A percentile compares a stretch with the other conserved stretches of the same genome.
phyloP scores from a whole-genome alignment of 306 rosid genomes.

The Quercus variabilis region DNA sequence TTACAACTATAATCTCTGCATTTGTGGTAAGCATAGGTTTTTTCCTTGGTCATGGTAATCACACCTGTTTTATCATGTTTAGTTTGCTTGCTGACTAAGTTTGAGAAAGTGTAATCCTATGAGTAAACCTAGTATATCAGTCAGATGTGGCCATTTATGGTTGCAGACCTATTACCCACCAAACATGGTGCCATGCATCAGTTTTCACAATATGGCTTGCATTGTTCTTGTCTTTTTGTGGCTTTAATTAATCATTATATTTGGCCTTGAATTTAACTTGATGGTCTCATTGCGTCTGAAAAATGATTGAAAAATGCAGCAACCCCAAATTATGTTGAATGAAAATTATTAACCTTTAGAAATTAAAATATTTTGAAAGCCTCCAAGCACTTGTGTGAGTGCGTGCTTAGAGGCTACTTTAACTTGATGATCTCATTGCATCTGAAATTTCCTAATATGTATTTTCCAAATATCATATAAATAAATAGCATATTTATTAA shows the following conservation, averaged over 20 bases:
- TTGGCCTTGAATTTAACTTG: background rate
- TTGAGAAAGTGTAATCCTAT: background rate
- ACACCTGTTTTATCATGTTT: background rate
- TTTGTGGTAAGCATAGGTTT: conserved; percentile 66
- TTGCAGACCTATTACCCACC: background rate
- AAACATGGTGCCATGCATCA: background rate
- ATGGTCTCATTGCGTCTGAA: background rate
- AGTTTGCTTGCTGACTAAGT: background rate
- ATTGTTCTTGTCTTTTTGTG: background rate
- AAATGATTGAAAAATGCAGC: no score
- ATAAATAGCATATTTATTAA: background rate
- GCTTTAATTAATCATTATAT: background rate
- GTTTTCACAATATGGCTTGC: background rate
- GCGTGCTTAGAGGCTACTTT: no score
- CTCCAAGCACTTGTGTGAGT: no score
- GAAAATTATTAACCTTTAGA: no score
- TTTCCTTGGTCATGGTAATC: background rate
- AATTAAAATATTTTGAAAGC: no score
- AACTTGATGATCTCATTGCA: background rate
- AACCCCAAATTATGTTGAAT: no score
- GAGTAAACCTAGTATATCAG: background rate
- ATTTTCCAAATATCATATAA: background rate
- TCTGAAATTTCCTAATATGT: background rate
- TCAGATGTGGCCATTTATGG: background rate
- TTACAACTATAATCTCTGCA: conserved; percentile 90